Conservation (phyloP, 2,329 filamentous ascomycete genomes). For the Fusarium sp. region DNA sequence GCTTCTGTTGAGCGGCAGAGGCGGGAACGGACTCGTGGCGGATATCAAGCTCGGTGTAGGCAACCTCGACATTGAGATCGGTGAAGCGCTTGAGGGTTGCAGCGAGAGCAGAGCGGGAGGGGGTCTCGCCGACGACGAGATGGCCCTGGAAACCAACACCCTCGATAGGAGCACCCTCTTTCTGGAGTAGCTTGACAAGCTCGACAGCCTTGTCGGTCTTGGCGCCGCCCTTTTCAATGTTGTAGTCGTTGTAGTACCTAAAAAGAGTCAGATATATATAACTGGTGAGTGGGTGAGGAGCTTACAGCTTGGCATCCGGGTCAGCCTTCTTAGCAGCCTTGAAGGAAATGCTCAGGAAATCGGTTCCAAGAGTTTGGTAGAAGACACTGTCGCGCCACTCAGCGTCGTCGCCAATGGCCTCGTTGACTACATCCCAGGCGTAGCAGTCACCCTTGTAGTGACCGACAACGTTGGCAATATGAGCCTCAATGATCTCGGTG, state of each 20-base stretch:
- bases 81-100: conserved; percentile 63
- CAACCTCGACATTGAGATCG: conserved; percentile 64
- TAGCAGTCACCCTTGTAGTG: conserved; percentile 71
- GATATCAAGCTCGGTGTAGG: conserved; percentile 72
- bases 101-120: conserved; percentile 56
- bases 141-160: conserved; percentile 72
- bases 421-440: conserved; percentile 75
- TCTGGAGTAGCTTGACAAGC: conserved; percentile 59
- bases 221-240: conserved; percentile 63
- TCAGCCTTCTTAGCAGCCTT: conserved; percentile 64
- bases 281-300: fast-evolving
- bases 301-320: conserved; percentile 64
- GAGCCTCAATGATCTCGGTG: conserved; percentile 60
- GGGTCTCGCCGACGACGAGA: conserved; percentile 65
- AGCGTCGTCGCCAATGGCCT: conserved; percentile 69
- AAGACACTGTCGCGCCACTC: conserved; percentile 65
- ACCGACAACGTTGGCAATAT: conserved; percentile 67
- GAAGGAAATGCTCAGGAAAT: conserved; percentile 70
- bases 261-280: not conserved
- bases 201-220: conserved; percentile 59
- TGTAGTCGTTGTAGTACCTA: conserved; percentile 67
- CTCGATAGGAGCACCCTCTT: conserved; percentile 66
- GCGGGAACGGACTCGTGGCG: conserved; percentile 60
- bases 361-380: conserved; percentile 64
- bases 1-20: conserved; percentile 51